Percentiles rank a stretch among this genome's conserved stretches.
These are phyloP conservation scores for Penicillium desertorum DNA, from an alignment of 495 filamentous ascomycete genomes.

Conservation along the genomic window DNA sequence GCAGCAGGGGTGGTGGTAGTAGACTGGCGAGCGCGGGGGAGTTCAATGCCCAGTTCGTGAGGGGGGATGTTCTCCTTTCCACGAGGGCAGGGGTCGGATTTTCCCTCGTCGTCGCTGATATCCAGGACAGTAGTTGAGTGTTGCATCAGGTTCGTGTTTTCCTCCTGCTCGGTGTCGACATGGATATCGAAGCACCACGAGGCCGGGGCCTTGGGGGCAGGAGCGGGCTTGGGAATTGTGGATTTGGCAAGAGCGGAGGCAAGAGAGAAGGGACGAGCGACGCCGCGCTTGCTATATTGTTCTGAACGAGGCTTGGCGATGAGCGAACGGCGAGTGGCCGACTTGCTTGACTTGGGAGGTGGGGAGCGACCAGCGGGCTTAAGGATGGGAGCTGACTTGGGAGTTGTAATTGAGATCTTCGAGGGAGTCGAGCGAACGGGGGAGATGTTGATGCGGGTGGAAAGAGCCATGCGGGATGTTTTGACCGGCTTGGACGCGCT, in stretches of 20 bases:
- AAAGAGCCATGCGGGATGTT: slow-evolving; percentile 38
- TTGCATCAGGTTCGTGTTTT: slow-evolving; percentile 86
- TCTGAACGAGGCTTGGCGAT: slow-evolving; percentile 51
- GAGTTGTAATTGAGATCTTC: slow-evolving; percentile 34
- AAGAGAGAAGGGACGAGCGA: slow-evolving; percentile 67
- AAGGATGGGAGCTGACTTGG: slow-evolving; percentile 35
- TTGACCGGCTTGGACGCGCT: slow-evolving; percentile 42
- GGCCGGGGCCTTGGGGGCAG: slow-evolving; percentile 49
- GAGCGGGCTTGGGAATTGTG: slow-evolving; percentile 32
- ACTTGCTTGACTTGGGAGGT: slow-evolving; percentile 35
- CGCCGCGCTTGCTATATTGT: slow-evolving; percentile 45
- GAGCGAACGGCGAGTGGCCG: slow-evolving; percentile 38
- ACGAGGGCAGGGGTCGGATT: slow-evolving; percentile 47
- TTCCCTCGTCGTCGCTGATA: slow-evolving; percentile 63
- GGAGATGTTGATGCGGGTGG: slow-evolving; percentile 33
- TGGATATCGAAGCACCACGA: slow-evolving; percentile 94
- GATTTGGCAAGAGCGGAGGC: slow-evolving; percentile 64
- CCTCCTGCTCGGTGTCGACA: slow-evolving; percentile 85
- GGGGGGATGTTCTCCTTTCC: slow-evolving; percentile 91
- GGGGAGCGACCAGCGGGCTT: slow-evolving; percentile 47
- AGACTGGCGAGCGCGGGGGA: slow-evolving; percentile 26
- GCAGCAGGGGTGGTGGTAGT: slow-evolving; percentile 23
- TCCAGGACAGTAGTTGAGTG: slow-evolving; percentile 85
- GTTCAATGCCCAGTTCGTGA: slow-evolving; percentile 35
- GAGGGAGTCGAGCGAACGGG: slow-evolving; percentile 35